Evolutionary conservation across 2,329 filamentous ascomycete genomes (phyloP).

Genomic region (Aspergillus tanneri): DNA sequence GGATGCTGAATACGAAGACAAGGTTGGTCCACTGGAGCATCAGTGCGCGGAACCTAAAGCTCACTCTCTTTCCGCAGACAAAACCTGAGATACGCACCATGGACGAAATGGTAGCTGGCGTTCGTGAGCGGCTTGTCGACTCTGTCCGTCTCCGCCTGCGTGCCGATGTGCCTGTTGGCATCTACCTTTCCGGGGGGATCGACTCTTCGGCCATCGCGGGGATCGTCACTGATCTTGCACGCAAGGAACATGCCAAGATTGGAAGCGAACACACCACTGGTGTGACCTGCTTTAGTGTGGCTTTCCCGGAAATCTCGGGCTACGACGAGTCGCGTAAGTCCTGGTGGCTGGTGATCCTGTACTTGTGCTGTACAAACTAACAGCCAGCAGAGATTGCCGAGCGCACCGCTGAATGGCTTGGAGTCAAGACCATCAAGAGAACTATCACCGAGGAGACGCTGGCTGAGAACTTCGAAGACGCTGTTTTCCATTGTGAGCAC

Average conservation of each 20-base stretch:
- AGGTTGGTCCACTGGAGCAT: conserved; percentile 35
- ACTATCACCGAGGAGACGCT: no score
- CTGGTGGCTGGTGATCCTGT: no score
- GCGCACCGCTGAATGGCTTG: no score
- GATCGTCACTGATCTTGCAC: conserved; percentile 54
- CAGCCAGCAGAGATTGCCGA: no score
- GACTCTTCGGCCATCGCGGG: conserved; percentile 59
- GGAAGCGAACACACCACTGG: conserved; percentile 45
- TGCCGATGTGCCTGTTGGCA: conserved; percentile 58
- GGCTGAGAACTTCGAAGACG: no score
- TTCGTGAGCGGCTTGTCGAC: conserved; percentile 53
- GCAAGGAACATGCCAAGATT: conserved; percentile 44
- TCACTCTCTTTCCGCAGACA: no score
- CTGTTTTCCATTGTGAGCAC: no score
- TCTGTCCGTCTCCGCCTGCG: conserved; percentile 54
- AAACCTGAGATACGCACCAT: conserved; percentile 45
- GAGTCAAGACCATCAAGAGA: no score
- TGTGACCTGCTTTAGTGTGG: conserved; percentile 53
- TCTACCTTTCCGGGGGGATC: conserved; percentile 59
- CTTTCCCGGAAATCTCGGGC: conserved; percentile 51
- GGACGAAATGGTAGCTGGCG: conserved; percentile 53
- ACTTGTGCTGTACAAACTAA: no score
- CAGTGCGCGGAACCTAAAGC: neutral
- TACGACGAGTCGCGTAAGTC: conserved; percentile 54
- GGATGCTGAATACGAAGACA: conserved; percentile 54